Percentiles rank a stretch among this genome's conserved stretches.
phyloP scores from a whole-genome alignment of 805 yeast genomes.

The Yamadazyma akitaensis region DNA sequence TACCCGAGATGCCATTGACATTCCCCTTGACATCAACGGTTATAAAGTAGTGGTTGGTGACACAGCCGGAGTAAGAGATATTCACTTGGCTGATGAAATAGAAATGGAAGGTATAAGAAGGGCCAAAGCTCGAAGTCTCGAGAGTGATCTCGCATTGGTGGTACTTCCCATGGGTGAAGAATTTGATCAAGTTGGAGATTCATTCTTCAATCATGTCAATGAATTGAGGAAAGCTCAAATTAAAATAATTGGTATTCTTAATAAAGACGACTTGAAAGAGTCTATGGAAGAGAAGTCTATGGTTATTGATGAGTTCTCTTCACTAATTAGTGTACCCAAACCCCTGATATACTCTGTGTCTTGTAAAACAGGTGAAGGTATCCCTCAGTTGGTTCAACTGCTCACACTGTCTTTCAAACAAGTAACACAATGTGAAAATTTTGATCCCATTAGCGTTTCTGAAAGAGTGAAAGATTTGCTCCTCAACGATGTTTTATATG shows the following conservation, averaged over 20 bases:
- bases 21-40: constrained; percentile 78
- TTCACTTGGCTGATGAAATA: constrained; percentile 48
- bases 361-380: constrained; percentile 57
- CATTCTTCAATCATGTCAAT: constrained; percentile 38
- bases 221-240: constrained; percentile 22
- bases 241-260: constrained; percentile 46
- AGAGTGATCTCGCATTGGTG: constrained; percentile 67
- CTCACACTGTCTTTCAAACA: constrained; percentile 47
- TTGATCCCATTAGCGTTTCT: constrained; percentile 71
- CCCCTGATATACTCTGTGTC: constrained; percentile 45
- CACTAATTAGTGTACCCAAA: constrained; percentile 13
- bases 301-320: not conserved
- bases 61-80: constrained; percentile 82
- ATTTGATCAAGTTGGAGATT: constrained; percentile 22
- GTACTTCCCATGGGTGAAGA: constrained; percentile 51
- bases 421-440: constrained; percentile 46
- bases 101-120: constrained; percentile 80
- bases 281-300: constrained; percentile 4
- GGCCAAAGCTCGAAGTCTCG: constrained; percentile 58
- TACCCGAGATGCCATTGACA: constrained; percentile 83
- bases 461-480: constrained; percentile 73
- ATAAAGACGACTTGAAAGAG: constrained; percentile 54
- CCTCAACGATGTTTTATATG: constrained; percentile 69
- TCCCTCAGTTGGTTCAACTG: constrained; percentile 40
- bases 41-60: constrained; percentile 82